These are phyloP conservation scores for Olyra latifolia DNA, from an alignment of 176 grass and related monocot species.

Conservation along the genomic window DNA sequence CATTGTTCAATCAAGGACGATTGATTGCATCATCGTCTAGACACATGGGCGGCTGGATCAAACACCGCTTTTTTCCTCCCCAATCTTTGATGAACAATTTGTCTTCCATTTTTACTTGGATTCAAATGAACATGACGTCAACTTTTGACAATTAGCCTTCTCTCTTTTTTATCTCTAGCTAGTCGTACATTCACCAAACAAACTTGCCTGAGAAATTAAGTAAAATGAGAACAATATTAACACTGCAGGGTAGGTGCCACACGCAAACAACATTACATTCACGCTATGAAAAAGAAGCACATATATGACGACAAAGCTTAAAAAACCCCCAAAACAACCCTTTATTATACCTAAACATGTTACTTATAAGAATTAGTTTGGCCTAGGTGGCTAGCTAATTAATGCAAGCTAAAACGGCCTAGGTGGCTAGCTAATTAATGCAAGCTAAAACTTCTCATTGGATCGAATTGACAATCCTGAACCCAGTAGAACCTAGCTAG, in stretches of 20 bases:
- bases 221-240: background rate
- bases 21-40: background rate
- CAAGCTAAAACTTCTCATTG: too few species aligned
- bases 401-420: background rate
- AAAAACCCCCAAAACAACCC: background rate
- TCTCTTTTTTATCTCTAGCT: background rate
- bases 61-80: background rate
- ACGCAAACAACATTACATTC: background rate
- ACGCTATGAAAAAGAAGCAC: conserved; percentile 6
- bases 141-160: background rate
- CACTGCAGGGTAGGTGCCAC: background rate
- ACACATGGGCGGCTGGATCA: background rate
- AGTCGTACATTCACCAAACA: conserved; percentile 28
- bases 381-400: background rate
- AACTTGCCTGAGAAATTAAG: conserved; percentile 1
- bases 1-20: background rate
- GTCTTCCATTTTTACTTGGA: background rate
- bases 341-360: background rate
- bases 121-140: conserved; percentile 22
- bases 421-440: background rate
- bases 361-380: background rate
- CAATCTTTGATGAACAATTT: background rate
- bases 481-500: background rate
- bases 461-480: background rate
- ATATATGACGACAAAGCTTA: background rate